phyloP scores from a whole-genome alignment of 2,329 filamentous ascomycete genomes.

The Cercospora zeae-maydis region DNA sequence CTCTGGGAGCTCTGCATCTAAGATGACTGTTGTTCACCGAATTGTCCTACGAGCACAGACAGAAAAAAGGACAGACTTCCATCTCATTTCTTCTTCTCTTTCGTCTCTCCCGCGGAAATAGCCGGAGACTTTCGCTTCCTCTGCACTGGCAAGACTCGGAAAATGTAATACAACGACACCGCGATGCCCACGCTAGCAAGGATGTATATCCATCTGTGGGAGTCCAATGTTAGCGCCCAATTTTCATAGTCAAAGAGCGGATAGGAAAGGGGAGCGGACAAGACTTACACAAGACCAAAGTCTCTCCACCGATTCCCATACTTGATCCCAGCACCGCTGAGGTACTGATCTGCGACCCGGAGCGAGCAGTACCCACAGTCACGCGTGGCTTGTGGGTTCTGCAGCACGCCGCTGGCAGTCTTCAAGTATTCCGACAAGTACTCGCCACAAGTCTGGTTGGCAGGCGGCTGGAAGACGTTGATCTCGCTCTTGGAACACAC shows the following conservation, averaged over 20 bases:
- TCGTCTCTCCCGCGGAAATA: background rate
- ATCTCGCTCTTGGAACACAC: constrained; percentile 65
- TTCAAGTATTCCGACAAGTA: constrained; percentile 35
- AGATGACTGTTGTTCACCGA: too few relatives aligned
- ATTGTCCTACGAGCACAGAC: too few relatives aligned
- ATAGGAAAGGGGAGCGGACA: background rate
- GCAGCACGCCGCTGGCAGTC: constrained; percentile 34
- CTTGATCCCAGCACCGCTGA: constrained; percentile 36
- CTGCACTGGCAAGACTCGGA: constrained; percentile 6
- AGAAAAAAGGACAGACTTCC: too few relatives aligned
- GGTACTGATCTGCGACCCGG: constrained; percentile 38
- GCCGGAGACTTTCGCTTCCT: background rate
- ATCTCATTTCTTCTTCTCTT: background rate
- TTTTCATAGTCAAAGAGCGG: background rate
- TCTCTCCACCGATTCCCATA: constrained; percentile 48
- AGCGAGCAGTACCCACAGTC: constrained; percentile 39
- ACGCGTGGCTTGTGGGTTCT: constrained; percentile 30
- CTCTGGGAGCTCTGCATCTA: too few relatives aligned
- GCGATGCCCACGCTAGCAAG: background rate
- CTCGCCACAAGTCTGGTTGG: constrained; percentile 41
- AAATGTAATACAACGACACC: constrained; percentile 1
- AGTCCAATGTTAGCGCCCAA: background rate
- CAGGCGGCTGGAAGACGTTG: constrained; percentile 59
- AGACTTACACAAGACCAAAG: constrained; percentile 46
- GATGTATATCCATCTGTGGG: constrained; percentile 4